Evolutionary conservation across 129 eudicot species (phyloP), one percentile per base, ranked within the genome.

Genomic region (Dittrichia graveolens): DNA sequence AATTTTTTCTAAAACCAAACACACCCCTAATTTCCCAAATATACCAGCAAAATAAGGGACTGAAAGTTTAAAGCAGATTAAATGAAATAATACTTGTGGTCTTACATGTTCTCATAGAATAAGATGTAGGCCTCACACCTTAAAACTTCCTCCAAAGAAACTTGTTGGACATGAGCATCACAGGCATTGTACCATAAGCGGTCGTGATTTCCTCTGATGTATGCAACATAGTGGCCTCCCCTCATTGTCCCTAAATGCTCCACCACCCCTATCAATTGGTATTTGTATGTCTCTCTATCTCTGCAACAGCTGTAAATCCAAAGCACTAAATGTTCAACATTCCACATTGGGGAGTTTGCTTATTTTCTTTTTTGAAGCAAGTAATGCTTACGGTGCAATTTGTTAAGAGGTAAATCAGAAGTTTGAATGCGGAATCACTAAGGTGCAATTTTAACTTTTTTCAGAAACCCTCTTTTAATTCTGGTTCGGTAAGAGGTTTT

Each of bases 151-250:
- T 88, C 89, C 61, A 88, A 69, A 39, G 88, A 80, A 72, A 69
- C 75, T 89, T 86, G 79, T n/a, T 82, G 93, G 37, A 90, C 79
- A 65, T 84, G 19, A 3, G 88, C 86, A 77, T 94, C 99, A 59
- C 99, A 90, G 2, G 88, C 91, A 68, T 94, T 71, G 80, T 84
- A 94, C 99, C 98, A 94, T 16, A 65, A 62, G 60, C 12, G 68
- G 61, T 78, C 79, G 19, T 65, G 69, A 19, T 50, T 48, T 44
- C 95, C 88, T 75, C 84, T 83, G 9, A 94, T 82, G 12, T 94
- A 94, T 4, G 99, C 99, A 41, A 90, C 89, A 67, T 94, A 94
- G 45, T 94, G 99, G 24, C 99, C 99, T 14, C 89, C 86, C 73
- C 94, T 81, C 96, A 94, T 94, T 40, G 85, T 67, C 54, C 99